A percentile compares a stretch with the other conserved stretches of the same genome.
Evolutionary conservation across 208 protist genomes (phyloP).

Genomic region (Trypanosoma vivax): DNA sequence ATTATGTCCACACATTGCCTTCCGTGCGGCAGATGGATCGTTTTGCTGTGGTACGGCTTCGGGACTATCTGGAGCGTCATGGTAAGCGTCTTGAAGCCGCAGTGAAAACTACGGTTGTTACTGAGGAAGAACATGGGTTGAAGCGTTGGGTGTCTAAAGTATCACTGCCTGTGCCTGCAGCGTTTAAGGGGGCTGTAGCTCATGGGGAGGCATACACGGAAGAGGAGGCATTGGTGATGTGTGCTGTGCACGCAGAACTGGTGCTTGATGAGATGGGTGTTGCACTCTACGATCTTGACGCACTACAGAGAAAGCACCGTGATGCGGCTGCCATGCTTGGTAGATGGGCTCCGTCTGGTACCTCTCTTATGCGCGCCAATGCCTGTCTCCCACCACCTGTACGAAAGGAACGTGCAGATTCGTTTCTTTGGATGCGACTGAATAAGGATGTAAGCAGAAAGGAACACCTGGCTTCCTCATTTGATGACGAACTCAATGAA

Average conservation of each 20-base stretch:
- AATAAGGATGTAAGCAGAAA: slow-evolving; percentile 10
- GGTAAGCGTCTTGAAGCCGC: slow-evolving; percentile 47
- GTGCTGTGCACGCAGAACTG: slow-evolving; percentile 75
- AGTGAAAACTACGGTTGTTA: slow-evolving; percentile 7
- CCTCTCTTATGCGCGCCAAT: not conserved
- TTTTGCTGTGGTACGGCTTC: slow-evolving; percentile 35
- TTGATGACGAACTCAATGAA: not conserved
- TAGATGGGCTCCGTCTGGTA: slow-evolving; percentile 49
- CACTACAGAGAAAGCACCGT: slow-evolving; percentile 69
- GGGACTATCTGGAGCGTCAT: slow-evolving; percentile 85
- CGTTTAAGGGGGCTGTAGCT: slow-evolving; percentile 27
- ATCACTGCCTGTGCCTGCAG: slow-evolving; percentile 20
- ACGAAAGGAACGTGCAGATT: slow-evolving; percentile 48
- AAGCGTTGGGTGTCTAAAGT: slow-evolving; percentile 27
- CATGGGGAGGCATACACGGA: slow-evolving; percentile 64
- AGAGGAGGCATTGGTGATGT: slow-evolving; percentile 62
- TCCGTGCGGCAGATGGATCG: slow-evolving; percentile 56
- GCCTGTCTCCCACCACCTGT: slow-evolving; percentile 53
- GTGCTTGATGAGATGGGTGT: slow-evolving; percentile 71
- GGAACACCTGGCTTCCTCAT: not conserved
- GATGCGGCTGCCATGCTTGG: slow-evolving; percentile 65
- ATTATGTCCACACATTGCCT: slow-evolving; percentile 79
- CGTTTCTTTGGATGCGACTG: slow-evolving; percentile 46
- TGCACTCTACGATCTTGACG: slow-evolving; percentile 58
- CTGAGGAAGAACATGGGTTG: slow-evolving; percentile 14